Base-by-base conservation (phyloP, 129 eudicot genomes). In the Artemisia annua region DNA sequence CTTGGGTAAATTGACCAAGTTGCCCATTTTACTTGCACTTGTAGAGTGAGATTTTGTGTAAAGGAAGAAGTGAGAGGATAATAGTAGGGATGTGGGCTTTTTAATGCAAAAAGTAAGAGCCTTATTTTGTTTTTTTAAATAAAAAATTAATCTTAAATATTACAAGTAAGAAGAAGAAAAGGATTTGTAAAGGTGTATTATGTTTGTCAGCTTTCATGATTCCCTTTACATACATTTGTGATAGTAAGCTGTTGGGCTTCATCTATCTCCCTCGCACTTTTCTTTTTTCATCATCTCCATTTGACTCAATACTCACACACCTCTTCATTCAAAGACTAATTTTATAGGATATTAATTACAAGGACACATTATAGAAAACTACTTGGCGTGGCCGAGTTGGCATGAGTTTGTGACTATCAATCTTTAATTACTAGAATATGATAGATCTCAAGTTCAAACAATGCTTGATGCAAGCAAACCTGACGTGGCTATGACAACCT, bases 191-290 rank as follows among this genome's bases (percentile, higher is more conserved):
- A 39, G 83, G 61, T 49, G 50, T 72, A 53, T 87, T 73, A 74
- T 73, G 72, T 62, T 84, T 84, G 87, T 83, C 83, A 77, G 88
- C 84, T 81, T 77, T 79, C 89, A 89, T 86, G 80, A 86, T 79
- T 78, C 30, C 72, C 82, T 75, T 67, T 67, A 65, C 78, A 76
- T 81, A 77, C 80, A 63, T 78, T 79, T 71, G 85, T 81, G 82
- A 86, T 82, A 81, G 83, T 83, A 83, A 69, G 79, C 77, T 86
- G 87, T 75, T 84, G 81, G 84, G 77, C 28, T 70, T 61, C 52
- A 39, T 39, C 46, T 39, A 39, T 39, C 46, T 39, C 46, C 10
- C 46, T 39, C 46, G 63, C 12, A 16, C 54, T 35, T 35, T 74
- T 72, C 54, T 48, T 78, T 48, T 57, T 77, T 50, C 71, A 59